Percentiles rank a stretch among this genome's conserved stretches.
Evolutionary conservation across 352 stramenopile genomes (phyloP).

Genomic region (Phytophthora crassamura): DNA sequence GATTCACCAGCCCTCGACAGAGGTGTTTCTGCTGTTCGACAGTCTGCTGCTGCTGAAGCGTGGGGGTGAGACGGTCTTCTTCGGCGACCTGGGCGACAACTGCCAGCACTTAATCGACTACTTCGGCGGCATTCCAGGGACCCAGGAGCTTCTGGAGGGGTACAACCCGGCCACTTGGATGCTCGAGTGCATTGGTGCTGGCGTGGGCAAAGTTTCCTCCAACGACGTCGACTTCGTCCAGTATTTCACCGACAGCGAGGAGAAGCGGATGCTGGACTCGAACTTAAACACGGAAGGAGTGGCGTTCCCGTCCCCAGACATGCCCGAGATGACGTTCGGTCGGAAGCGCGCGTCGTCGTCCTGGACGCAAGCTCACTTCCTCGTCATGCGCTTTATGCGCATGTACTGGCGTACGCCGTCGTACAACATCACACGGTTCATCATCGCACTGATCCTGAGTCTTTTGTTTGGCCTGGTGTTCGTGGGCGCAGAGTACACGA

Average conservation of each 20-base stretch:
- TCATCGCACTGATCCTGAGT: too few relatives aligned
- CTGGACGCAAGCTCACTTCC: constrained; percentile 34
- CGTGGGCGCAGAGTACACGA: constrained; percentile 58
- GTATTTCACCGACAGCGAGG: constrained; percentile 39
- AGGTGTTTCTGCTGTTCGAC: constrained; percentile 61
- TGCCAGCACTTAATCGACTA: constrained; percentile 47
- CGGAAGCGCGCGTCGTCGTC: constrained; percentile 38
- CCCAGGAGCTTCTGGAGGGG: constrained; percentile 44
- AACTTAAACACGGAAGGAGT: constrained; percentile 44
- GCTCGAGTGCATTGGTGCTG: constrained; percentile 49
- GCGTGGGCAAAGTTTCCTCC: constrained; percentile 28
- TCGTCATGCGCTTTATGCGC: constrained; percentile 41
- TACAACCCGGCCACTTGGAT: constrained; percentile 60
- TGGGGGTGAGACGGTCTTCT: constrained; percentile 83
- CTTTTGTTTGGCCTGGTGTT: too few relatives aligned
- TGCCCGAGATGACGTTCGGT: constrained; percentile 46
- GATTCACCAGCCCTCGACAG: constrained; percentile 26
- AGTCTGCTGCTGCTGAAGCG: constrained; percentile 84
- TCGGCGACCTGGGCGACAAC: constrained; percentile 70
- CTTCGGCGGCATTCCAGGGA: too few relatives aligned
- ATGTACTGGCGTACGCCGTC: too few relatives aligned
- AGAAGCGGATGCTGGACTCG: constrained; percentile 32
- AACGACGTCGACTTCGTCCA: constrained; percentile 39
- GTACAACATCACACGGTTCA: too few relatives aligned
- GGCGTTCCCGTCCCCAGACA: constrained; percentile 27